A percentile compares a stretch with the other conserved stretches of the same genome.
Evolutionary conservation across 2,329 filamentous ascomycete species (phyloP).

Genomic region (Fusarium clavum): DNA sequence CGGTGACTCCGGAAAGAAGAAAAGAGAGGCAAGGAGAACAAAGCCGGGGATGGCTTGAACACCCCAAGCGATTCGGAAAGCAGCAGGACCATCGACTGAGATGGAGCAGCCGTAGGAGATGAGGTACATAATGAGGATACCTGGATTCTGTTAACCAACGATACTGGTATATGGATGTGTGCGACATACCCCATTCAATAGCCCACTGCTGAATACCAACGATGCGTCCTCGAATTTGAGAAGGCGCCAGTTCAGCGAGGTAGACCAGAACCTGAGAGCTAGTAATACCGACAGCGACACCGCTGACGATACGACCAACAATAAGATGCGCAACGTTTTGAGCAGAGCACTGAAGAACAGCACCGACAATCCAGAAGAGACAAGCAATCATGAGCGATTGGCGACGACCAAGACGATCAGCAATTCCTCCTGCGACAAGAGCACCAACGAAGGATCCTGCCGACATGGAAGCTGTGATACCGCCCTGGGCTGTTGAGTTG

Average conservation of each 20-base stretch:
- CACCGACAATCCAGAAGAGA: slow-evolving; percentile 66
- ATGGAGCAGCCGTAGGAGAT: slow-evolving; percentile 72
- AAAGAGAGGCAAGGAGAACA: slow-evolving; percentile 66
- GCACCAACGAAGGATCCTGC: slow-evolving; percentile 62
- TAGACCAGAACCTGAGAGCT: slow-evolving; percentile 77
- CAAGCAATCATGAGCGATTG: slow-evolving; percentile 59
- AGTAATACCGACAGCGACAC: slow-evolving; percentile 73
- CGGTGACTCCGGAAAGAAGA: slow-evolving; percentile 71
- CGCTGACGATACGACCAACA: slow-evolving; percentile 70
- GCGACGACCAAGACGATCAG: slow-evolving; percentile 59
- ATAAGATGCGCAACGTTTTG: slow-evolving; percentile 68
- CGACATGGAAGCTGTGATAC: slow-evolving; percentile 62
- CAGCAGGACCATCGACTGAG: slow-evolving; percentile 62
- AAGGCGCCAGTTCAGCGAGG: slow-evolving; percentile 73
- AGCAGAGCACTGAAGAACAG: slow-evolving; percentile 68
- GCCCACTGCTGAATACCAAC: slow-evolving; percentile 80
- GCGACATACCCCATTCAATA: slow-evolving; percentile 66
- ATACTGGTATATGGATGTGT: fast-evolving
- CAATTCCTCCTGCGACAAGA: slow-evolving; percentile 58
- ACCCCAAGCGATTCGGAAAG: slow-evolving; percentile 74
- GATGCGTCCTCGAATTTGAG: slow-evolving; percentile 68
- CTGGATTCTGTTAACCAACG: slow-evolving; percentile 51
- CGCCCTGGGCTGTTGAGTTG: slow-evolving; percentile 58
- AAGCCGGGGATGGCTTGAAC: slow-evolving; percentile 71
- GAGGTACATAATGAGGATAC: slow-evolving; percentile 77